Conservation (phyloP, 441 rosid species). For the Theobroma grandiflorum region DNA sequence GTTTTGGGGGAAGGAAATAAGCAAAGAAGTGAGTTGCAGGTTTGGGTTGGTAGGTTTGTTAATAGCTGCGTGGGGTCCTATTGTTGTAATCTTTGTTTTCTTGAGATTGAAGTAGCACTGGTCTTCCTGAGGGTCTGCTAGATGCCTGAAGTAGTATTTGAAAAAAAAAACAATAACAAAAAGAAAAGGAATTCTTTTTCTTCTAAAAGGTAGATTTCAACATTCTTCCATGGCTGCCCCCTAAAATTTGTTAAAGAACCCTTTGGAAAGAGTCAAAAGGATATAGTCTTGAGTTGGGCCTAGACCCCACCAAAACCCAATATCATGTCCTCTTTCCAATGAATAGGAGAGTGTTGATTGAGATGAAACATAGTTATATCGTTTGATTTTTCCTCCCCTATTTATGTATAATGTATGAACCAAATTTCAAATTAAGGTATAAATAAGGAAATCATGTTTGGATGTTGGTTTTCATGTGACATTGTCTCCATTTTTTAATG, state of each 20-base stretch:
- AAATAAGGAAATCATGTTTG: neutral
- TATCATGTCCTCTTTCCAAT: neutral
- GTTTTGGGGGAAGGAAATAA: constrained; percentile 63
- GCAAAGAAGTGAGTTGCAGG: constrained; percentile 48
- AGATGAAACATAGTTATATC: constrained; percentile 11
- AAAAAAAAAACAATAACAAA: neutral
- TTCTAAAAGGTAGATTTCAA: constrained; percentile 20
- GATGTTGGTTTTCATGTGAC: constrained; percentile 20
- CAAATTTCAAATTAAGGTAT: neutral
- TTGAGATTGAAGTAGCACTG: constrained; percentile 50
- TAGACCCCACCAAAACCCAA: neutral
- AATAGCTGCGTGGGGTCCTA: constrained; percentile 41
- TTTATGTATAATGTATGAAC: constrained; percentile 2
- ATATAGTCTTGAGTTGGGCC: neutral
- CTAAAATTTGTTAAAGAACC: neutral
- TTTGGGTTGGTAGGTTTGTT: constrained; percentile 67
- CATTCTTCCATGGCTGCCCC: constrained; percentile 34
- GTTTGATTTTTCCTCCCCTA: neutral
- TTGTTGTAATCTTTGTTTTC: constrained; percentile 54
- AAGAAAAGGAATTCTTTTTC: constrained; percentile 34
- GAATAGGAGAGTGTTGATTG: neutral
- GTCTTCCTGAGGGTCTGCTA: constrained; percentile 34
- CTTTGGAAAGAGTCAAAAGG: constrained; percentile 3
- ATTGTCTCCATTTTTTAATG: constrained; percentile 2
- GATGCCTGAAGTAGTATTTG: constrained; percentile 31